Evolutionary conservation across 371 early-diverging fungal species (phyloP).

Genomic region (Blakeslea trispora): DNA sequence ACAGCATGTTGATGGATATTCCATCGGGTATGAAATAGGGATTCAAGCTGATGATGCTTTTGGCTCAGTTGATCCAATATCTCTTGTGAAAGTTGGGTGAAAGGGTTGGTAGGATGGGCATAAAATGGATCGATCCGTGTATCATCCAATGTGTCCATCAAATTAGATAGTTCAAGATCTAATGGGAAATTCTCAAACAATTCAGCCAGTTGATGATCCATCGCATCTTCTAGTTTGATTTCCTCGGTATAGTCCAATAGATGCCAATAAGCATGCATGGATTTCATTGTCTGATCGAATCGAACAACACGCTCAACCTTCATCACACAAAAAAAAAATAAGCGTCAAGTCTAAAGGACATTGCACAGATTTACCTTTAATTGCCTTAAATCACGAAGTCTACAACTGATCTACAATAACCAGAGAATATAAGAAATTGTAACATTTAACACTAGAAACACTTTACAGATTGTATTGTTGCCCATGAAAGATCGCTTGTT

Average conservation of each 20-base stretch:
- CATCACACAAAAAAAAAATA: no score
- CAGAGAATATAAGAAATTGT: no score
- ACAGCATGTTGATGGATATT: constrained; percentile 8
- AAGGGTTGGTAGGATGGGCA: constrained; percentile 16
- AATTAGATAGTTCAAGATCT: constrained; percentile 3
- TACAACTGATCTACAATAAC: constrained; percentile 28
- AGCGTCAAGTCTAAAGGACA: no score
- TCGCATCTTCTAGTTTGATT: constrained; percentile 5
- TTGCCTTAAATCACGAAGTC: constrained; percentile 25
- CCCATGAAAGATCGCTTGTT: constrained; percentile 31
- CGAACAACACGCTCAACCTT: constrained; percentile 13
- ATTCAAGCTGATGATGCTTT: constrained; percentile 10
- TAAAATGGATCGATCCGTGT: constrained; percentile 4
- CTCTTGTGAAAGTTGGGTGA: constrained; percentile 1
- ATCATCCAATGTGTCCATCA: neutral
- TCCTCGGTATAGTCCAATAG: constrained; percentile 9
- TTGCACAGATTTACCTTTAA: constrained; percentile 14
- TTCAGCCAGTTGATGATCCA: constrained; percentile 7
- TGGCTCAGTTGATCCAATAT: constrained; percentile 3
- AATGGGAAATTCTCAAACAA: constrained; percentile 18
- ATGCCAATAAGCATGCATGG: constrained; percentile 28
- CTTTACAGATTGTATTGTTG: constrained; percentile 33
- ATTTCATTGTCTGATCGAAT: constrained; percentile 12
- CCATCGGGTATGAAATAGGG: constrained; percentile 13
- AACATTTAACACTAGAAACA: no score